Base-by-base conservation (phyloP, 176 grass and related monocot genomes). In the Dendrocalamus sinicus region DNA sequence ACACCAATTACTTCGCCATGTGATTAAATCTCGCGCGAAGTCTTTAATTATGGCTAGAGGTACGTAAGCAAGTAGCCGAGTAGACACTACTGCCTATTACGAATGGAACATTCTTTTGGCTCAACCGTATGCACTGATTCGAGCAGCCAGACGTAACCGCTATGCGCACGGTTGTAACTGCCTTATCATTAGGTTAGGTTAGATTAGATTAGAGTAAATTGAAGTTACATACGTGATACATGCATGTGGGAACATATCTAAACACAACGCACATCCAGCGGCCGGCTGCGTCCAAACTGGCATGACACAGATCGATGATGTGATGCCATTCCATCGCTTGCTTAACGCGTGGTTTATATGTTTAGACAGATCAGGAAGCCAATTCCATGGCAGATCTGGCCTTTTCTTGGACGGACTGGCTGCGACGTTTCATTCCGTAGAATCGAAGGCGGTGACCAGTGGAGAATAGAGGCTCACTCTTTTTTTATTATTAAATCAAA, bases 201-300 rank as follows among this genome's bases (percentile, higher is more conserved):
- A 58, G 0, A 28, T 24, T 72, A 22, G 46, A 47, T 43, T 43
- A 43, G 10, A 47, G 46, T 32, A 40, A 3, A 68, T 19, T 15
- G 24, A 43, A 47, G 11, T 50, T 73, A 73, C 44, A 23, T 50
- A 24, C 63, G 11, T 12, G 46, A 47, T 47, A 45, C 61, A 51
- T 39, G 20, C 66, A 71, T 19, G 9, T 24, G 66, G 22, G 22
- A 47, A 44, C 2, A 73, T 30, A 71, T 53, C 9, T 24, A 53
- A 85, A 85, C 6, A 19, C 83, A 76, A 64, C 70, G 82, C 82
- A 53, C 43, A 47, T 84, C 55, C 59, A 75, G 82, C 28, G 58
- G 3, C 17, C 14, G 8, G 63, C 9, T 4, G 16, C 61, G 17
- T 63, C 60, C 45, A 85, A 46, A 48, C 58, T 65, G 68, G 55